A percentile compares a stretch with the other conserved stretches of the same genome.
phyloP scores from a whole-genome alignment of 23 red algal species.

The Rhodosorus marinus region DNA sequence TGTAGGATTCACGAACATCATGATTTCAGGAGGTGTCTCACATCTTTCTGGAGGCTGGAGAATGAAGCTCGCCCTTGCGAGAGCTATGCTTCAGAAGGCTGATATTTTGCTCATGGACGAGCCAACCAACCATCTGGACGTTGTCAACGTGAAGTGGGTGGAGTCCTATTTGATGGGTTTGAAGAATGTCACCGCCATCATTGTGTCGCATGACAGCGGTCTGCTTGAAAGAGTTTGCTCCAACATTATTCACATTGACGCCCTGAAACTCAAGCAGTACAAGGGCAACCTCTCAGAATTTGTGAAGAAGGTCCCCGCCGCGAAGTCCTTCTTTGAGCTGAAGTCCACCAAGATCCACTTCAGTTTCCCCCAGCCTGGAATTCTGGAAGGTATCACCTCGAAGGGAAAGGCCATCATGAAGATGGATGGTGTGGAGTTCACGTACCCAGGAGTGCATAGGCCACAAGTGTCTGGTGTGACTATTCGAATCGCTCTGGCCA shows the following conservation, averaged over 20 bases:
- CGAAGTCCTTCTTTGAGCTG: constrained; percentile 73
- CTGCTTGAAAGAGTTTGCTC: constrained; percentile 57
- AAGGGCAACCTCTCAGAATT: constrained; percentile 87
- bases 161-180: constrained; percentile 62
- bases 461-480: constrained; percentile 57
- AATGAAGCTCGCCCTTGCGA: constrained; percentile 77
- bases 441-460: constrained; percentile 36
- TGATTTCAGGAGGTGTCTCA: constrained; percentile 39
- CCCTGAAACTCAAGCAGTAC: constrained; percentile 45
- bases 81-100: constrained; percentile 78
- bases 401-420: constrained; percentile 88
- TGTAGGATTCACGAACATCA: constrained; percentile 41
- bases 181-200: constrained; percentile 57
- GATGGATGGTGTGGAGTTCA: constrained; percentile 79
- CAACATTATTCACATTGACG: constrained; percentile 87
- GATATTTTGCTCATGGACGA: constrained; percentile 94
- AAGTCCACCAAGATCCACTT: constrained; percentile 51
- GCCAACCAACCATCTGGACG: constrained; percentile 93
- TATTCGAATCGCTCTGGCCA: constrained; percentile 57
- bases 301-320: constrained; percentile 62
- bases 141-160: constrained; percentile 84
- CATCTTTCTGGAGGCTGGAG: constrained; percentile 87
- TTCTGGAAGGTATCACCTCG: constrained; percentile 53
- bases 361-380: constrained; percentile 50
- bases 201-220: constrained; percentile 85